Percentiles rank a stretch among this genome's conserved stretches.
Evolutionary conservation across 805 yeast species (phyloP).

Genomic region (Candida alai): DNA sequence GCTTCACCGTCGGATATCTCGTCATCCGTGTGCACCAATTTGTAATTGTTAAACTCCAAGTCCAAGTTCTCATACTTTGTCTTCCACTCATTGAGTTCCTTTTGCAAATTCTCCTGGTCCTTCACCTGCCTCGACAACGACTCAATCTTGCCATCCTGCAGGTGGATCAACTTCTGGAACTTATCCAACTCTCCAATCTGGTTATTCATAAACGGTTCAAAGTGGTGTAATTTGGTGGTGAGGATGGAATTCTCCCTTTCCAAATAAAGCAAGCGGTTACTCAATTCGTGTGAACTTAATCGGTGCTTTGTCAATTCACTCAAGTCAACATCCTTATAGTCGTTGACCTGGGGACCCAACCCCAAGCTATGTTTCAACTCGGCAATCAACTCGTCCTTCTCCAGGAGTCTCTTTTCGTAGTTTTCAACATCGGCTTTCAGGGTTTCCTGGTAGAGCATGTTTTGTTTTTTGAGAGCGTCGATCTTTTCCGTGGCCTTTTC

Average conservation of each 20-base stretch:
- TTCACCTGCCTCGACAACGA: slow-evolving; percentile 38
- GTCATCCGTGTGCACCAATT: slow-evolving; percentile 30
- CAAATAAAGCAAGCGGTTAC: slow-evolving; percentile 41
- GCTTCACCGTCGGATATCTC: slow-evolving; percentile 15
- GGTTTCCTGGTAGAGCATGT: slow-evolving; percentile 12
- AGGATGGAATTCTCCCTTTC: slow-evolving; percentile 43
- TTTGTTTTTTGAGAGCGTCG: slow-evolving; percentile 40
- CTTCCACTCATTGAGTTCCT: slow-evolving; percentile 47
- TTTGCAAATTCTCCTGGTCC: slow-evolving; percentile 41
- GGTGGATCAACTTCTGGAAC: slow-evolving; percentile 51
- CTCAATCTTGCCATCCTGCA: slow-evolving; percentile 47
- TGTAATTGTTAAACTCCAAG: slow-evolving; percentile 41
- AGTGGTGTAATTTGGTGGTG: slow-evolving; percentile 37
- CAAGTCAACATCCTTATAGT: slow-evolving; percentile 18
- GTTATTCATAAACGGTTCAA: slow-evolving; percentile 51
- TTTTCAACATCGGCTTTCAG: slow-evolving; percentile 8
- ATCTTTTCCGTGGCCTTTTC: slow-evolving; percentile 55
- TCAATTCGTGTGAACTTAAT: slow-evolving; percentile 41
- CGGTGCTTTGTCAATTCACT: slow-evolving; percentile 32
- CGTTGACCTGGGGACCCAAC: slow-evolving; percentile 20
- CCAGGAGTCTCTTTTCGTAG: slow-evolving; percentile 18
- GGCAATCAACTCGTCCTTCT: slow-evolving; percentile 27
- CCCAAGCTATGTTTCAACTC: slow-evolving; percentile 23
- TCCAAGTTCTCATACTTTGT: slow-evolving; percentile 41
- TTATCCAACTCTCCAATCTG: slow-evolving; percentile 50